These are phyloP conservation scores for Phalaenopsis equestris DNA, from an alignment of 106 monocot genomes.

Conservation along the genomic window DNA sequence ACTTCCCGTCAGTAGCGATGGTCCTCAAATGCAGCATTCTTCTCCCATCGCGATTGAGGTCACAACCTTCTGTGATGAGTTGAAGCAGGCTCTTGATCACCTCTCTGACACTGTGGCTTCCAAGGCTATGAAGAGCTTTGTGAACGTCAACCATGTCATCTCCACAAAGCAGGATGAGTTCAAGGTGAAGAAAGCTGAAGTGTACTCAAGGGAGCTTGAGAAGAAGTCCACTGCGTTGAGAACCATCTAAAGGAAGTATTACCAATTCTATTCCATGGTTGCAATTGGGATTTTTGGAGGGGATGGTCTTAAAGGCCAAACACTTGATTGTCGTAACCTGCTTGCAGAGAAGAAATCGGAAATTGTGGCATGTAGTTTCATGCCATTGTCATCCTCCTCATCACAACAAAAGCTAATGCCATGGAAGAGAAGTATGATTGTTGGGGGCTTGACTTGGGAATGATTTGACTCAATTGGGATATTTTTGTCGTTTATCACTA, in stretches of 20 bases:
- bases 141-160: constrained; percentile 66
- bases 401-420: too few species aligned
- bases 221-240: constrained; percentile 71
- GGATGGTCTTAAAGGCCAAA: constrained; percentile 24
- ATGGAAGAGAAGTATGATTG: too few species aligned
- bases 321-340: constrained; percentile 52
- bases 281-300: constrained; percentile 49
- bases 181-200: constrained; percentile 66
- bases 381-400: too few species aligned
- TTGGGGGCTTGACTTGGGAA: too few species aligned
- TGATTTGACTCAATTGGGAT: too few species aligned
- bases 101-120: constrained; percentile 86
- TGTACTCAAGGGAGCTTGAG: constrained; percentile 68
- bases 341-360: constrained; percentile 61
- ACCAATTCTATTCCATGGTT: constrained; percentile 73
- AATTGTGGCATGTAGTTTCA: constrained; percentile 30
- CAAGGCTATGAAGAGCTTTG: constrained; percentile 82
- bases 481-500: too few species aligned
- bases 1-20: constrained; percentile 34
- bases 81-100: constrained; percentile 85
- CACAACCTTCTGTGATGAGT: constrained; percentile 79
- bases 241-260: constrained; percentile 76
- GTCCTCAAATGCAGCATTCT: constrained; percentile 36
- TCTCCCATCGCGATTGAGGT: constrained; percentile 54
- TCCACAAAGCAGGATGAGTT: constrained; percentile 69